Percentiles rank a stretch among this genome's conserved stretches.
phyloP scores from a whole-genome alignment of 2,329 filamentous ascomycete species.

The Karstenula rhodostoma region DNA sequence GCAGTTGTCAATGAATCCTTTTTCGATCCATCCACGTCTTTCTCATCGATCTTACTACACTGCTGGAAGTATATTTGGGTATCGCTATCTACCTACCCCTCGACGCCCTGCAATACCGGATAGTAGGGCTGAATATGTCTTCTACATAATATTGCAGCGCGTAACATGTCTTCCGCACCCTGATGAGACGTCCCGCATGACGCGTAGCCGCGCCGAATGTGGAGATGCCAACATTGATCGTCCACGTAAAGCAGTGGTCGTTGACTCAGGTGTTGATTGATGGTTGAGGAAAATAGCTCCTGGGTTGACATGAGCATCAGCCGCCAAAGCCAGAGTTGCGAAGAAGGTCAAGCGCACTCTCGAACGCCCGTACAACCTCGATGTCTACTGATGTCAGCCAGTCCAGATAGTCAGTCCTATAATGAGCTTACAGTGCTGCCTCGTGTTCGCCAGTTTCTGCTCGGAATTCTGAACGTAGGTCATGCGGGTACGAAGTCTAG shows the following conservation, averaged over 20 bases:
- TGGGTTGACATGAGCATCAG: conserved; percentile 37
- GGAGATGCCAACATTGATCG: not conserved
- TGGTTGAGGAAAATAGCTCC: conserved; percentile 33
- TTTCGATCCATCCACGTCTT: too few species aligned
- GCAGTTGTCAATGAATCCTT: too few species aligned
- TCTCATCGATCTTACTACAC: too few species aligned
- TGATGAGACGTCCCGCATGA: conserved; percentile 1
- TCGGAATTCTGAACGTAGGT: conserved; percentile 79
- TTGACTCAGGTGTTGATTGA: conserved; percentile 1
- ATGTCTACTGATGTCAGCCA: conserved; percentile 45
- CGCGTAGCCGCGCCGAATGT: not conserved
- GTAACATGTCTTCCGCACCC: conserved; percentile 21
- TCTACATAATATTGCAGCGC: conserved; percentile 31
- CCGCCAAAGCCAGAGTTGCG: conserved; percentile 30
- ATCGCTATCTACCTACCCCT: not conserved
- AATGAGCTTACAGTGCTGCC: conserved; percentile 75
- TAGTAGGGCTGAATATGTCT: not conserved
- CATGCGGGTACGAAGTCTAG: conserved; percentile 79
- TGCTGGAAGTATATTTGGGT: conserved; percentile 4
- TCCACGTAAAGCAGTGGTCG: not conserved
- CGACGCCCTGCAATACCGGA: not conserved
- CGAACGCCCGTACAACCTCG: conserved; percentile 57
- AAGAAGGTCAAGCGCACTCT: conserved; percentile 59
- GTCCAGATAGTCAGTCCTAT: not conserved
- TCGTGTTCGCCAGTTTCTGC: conserved; percentile 73